phyloP scores from a whole-genome alignment of 345 rosid genomes.

The Passiflora organensis region DNA sequence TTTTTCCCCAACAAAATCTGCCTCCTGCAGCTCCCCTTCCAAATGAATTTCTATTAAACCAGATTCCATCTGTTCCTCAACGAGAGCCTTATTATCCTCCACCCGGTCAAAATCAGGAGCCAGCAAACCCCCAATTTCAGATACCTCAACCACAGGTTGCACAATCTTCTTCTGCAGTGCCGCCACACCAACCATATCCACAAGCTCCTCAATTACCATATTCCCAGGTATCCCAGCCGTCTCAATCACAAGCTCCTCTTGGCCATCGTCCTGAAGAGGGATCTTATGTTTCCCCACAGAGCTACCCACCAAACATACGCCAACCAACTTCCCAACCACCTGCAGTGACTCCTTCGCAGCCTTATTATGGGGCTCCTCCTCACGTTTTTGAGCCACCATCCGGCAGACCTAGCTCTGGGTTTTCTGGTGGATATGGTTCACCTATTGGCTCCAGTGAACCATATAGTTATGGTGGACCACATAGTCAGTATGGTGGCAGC shows the following conservation, averaged over 20 bases:
- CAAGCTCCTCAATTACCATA: slow-evolving; percentile 42
- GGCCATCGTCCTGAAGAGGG: slow-evolving; percentile 67
- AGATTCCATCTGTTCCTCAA: slow-evolving; percentile 47
- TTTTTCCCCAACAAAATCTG: slow-evolving; percentile 43
- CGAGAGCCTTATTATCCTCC: slow-evolving; percentile 63
- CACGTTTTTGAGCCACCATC: slow-evolving; percentile 54
- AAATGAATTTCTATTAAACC: slow-evolving; percentile 51
- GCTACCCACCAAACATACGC: slow-evolving; percentile 47
- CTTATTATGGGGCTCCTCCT: slow-evolving; percentile 49
- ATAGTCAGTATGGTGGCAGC: slow-evolving; percentile 55
- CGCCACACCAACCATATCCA: slow-evolving; percentile 57
- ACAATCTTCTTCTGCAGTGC: slow-evolving; percentile 36
- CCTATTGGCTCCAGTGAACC: slow-evolving; percentile 50
- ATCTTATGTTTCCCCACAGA: slow-evolving; percentile 47
- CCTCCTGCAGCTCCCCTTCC: slow-evolving; percentile 51
- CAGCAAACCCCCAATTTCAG: slow-evolving; percentile 58
- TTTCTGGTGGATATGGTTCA: slow-evolving; percentile 47
- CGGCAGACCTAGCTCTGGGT: slow-evolving; percentile 54
- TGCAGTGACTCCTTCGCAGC: slow-evolving; percentile 50
- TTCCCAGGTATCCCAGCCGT: slow-evolving; percentile 50
- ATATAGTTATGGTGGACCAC: slow-evolving; percentile 45
- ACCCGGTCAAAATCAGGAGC: slow-evolving; percentile 56
- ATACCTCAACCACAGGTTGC: slow-evolving; percentile 43
- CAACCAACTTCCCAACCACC: slow-evolving; percentile 58
- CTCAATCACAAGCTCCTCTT: slow-evolving; percentile 45